Conservation (phyloP, 768 basidiomycete genomes). For the Boletus pseudopeckii region DNA sequence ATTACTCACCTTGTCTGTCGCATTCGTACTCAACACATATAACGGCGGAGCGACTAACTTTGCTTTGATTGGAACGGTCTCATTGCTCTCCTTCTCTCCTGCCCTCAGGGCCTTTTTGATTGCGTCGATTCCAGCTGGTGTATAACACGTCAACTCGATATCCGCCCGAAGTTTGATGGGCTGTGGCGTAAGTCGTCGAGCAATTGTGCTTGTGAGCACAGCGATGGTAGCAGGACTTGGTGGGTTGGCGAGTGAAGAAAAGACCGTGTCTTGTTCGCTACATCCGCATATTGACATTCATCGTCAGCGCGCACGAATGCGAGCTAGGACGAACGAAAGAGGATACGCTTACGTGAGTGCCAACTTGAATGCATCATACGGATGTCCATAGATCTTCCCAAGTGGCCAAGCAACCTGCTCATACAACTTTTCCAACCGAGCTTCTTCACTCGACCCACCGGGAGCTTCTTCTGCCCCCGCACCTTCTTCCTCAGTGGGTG, state of each 20-base stretch:
- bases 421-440: conserved; percentile 81
- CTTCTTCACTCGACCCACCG: conserved; percentile 60
- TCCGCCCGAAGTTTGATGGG: conserved; percentile 98
- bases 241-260: conserved; percentile 60
- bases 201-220: conserved; percentile 78
- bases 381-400: conserved; percentile 87
- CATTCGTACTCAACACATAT: conserved; percentile 93
- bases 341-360: conserved; percentile 72
- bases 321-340: background rate
- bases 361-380: conserved; percentile 97
- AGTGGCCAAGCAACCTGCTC: conserved; percentile 93
- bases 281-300: background rate
- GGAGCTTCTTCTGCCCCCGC: conserved; percentile 18
- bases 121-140: conserved; percentile 92
- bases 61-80: conserved; percentile 94
- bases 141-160: conserved; percentile 95
- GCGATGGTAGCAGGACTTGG: conserved; percentile 54
- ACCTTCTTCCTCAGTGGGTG: conserved; percentile 26
- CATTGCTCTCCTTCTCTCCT: conserved; percentile 84
- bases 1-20: conserved; percentile 81
- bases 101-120: conserved; percentile 89
- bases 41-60: conserved; percentile 94
- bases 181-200: conserved; percentile 93
- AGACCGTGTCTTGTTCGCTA: conserved; percentile 79
- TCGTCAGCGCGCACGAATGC: conserved; percentile 32